These are phyloP conservation scores for Solanum virginianum DNA, from an alignment of 257 asterid genomes.

Conservation along the genomic window DNA sequence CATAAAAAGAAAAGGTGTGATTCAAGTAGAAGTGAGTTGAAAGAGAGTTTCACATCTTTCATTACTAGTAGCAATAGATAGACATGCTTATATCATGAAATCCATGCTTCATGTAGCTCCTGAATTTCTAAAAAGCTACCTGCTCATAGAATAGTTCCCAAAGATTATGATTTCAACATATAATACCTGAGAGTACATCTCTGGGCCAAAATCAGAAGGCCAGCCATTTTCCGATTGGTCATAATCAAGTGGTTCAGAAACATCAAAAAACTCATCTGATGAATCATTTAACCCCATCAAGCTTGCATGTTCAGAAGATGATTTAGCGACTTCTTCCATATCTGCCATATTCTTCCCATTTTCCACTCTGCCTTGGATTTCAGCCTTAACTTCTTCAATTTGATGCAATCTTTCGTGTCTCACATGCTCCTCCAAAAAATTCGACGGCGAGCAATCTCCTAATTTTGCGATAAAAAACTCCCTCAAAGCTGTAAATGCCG, in stretches of 20 bases:
- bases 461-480: conserved; percentile 78
- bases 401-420: conserved; percentile 35
- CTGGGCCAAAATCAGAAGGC: conserved; percentile 65
- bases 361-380: conserved; percentile 38
- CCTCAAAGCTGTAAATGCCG: conserved; percentile 53
- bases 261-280: conserved; percentile 88
- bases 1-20: neutral
- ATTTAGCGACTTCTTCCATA: conserved; percentile 19
- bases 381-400: conserved; percentile 36
- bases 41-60: neutral
- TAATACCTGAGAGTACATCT: conserved; percentile 60
- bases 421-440: conserved; percentile 64
- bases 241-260: conserved; percentile 74
- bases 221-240: conserved; percentile 70
- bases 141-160: neutral
- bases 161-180: neutral
- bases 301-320: conserved; percentile 71
- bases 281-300: conserved; percentile 82
- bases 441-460: conserved; percentile 38
- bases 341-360: conserved; percentile 33
- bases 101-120: neutral
- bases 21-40: neutral
- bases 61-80: neutral
- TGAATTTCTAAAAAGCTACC: neutral
- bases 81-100: neutral